A percentile compares a stretch with the other conserved stretches of the same genome.
phyloP scores from a whole-genome alignment of 192 early-diverging fungal genomes.

The Coemansia sp. region DNA sequence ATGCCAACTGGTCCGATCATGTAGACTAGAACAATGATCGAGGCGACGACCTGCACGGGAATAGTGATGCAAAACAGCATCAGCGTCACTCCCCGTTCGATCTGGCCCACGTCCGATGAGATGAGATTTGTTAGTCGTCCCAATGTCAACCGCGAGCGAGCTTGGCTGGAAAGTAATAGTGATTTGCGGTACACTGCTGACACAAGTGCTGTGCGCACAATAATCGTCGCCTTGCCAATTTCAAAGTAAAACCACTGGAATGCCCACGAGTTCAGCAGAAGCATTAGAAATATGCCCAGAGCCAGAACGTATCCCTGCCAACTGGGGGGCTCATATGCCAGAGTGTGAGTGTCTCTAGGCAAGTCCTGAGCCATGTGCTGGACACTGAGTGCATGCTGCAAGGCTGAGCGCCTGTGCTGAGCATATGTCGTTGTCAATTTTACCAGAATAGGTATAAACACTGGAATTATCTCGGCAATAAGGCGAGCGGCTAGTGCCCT shows the following conservation, averaged over 20 bases:
- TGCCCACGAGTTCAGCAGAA: slow-evolving; percentile 52
- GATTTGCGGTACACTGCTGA: slow-evolving; percentile 66
- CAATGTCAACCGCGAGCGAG: slow-evolving; percentile 41
- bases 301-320: slow-evolving; percentile 59
- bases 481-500: slow-evolving; percentile 38
- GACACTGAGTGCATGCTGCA: slow-evolving; percentile 16
- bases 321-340: slow-evolving; percentile 17
- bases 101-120: slow-evolving; percentile 51
- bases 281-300: slow-evolving; percentile 48
- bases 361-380: not conserved
- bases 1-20: slow-evolving; percentile 48
- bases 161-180: slow-evolving; percentile 57
- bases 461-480: slow-evolving; percentile 43
- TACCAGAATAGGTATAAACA: slow-evolving; percentile 47
- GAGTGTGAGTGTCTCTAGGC: not conserved
- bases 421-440: slow-evolving; percentile 45
- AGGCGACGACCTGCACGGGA: slow-evolving; percentile 46
- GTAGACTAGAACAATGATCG: slow-evolving; percentile 35
- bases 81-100: slow-evolving; percentile 51
- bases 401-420: slow-evolving; percentile 40
- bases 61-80: slow-evolving; percentile 46
- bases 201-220: slow-evolving; percentile 56
- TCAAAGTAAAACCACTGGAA: slow-evolving; percentile 59
- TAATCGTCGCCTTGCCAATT: slow-evolving; percentile 40
- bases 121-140: slow-evolving; percentile 45